Percentiles rank a stretch among this genome's conserved stretches.
These are phyloP conservation scores for Sporothrix inflata DNA, from an alignment of 2,329 filamentous ascomycete species.

Conservation along the genomic window DNA sequence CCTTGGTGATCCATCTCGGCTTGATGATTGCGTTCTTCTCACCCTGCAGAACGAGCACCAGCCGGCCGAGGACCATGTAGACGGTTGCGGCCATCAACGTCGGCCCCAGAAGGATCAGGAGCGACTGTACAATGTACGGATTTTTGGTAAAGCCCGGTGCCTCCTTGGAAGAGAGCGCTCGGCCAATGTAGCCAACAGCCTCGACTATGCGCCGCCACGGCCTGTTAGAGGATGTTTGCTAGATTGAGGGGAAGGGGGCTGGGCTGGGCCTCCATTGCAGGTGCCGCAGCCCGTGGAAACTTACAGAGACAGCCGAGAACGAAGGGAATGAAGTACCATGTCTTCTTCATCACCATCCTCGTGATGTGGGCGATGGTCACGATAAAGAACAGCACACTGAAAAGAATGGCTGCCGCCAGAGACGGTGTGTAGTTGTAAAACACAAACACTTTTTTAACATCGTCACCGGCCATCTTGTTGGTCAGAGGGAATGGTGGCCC, in stretches of 20 bases:
- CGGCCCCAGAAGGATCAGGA: slow-evolving; percentile 52
- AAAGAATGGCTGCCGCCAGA: slow-evolving; percentile 26
- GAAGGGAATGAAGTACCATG: slow-evolving; percentile 33
- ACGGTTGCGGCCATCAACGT: slow-evolving; percentile 54
- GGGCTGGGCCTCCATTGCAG: no score
- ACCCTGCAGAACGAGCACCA: slow-evolving; percentile 47
- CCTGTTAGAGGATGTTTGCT: background rate
- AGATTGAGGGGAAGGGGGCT: no score
- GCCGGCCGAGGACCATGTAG: slow-evolving; percentile 54
- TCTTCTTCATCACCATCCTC: slow-evolving; percentile 24
- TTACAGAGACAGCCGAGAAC: slow-evolving; percentile 32
- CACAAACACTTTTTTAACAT: slow-evolving; percentile 4
- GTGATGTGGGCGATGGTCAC: slow-evolving; percentile 14
- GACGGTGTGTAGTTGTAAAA: slow-evolving; percentile 29
- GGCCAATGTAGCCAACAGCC: slow-evolving; percentile 29
- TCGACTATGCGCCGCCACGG: slow-evolving; percentile 23
- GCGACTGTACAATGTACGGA: slow-evolving; percentile 48
- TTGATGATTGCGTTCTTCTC: slow-evolving; percentile 2
- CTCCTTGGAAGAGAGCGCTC: slow-evolving; percentile 34
- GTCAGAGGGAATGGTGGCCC: background rate
- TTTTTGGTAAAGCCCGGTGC: slow-evolving; percentile 38
- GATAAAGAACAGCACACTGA: slow-evolving; percentile 26
- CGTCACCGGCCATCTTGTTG: background rate
- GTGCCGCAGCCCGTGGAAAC: background rate
- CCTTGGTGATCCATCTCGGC: background rate